These are phyloP conservation scores for Acephala macrosclerotiorum DNA, from an alignment of 2,329 filamentous ascomycete genomes.

Conservation along the genomic window DNA sequence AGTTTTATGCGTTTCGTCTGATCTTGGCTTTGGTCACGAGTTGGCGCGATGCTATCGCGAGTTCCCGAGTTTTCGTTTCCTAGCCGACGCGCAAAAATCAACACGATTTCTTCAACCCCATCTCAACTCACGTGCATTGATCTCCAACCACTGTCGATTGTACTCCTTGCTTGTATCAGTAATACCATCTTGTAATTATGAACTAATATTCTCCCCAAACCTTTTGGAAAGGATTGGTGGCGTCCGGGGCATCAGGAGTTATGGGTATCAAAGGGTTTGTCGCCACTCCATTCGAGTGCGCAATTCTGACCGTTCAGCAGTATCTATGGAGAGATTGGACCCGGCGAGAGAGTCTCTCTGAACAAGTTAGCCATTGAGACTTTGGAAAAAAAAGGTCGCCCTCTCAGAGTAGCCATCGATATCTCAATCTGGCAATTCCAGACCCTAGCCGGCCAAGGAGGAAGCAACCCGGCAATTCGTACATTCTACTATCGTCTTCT, in stretches of 20 bases:
- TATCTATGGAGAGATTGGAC: conserved; percentile 88
- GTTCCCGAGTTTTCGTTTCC: not conserved
- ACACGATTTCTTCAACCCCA: not conserved
- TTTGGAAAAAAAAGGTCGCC: conserved; percentile 72
- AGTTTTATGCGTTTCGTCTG: not conserved
- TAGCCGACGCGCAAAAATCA: not conserved
- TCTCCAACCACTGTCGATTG: not conserved
- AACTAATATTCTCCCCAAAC: not conserved
- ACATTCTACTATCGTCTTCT: conserved; percentile 93
- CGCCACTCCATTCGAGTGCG: conserved; percentile 2
- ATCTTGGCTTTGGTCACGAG: not conserved
- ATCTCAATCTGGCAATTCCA: conserved; percentile 99
- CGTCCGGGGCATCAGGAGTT: conserved; percentile 16
- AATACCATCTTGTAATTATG: conserved; percentile 17
- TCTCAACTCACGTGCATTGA: conserved; percentile 4
- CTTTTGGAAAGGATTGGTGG: conserved; percentile 17
- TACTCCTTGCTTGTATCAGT: conserved; percentile 14
- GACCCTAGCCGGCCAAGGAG: conserved; percentile 83
- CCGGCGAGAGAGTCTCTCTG: conserved; percentile 80
- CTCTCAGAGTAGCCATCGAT: conserved; percentile 88
- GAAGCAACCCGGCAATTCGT: conserved; percentile 86
- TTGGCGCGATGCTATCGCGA: not conserved
- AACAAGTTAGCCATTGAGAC: conserved; percentile 83
- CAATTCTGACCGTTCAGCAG: conserved; percentile 54
- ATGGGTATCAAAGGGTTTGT: conserved; percentile 74